A percentile compares a stretch with the other conserved stretches of the same genome.
Evolutionary conservation across 306 rosid genomes (phyloP).

Genomic region (Begonia masoniana): DNA sequence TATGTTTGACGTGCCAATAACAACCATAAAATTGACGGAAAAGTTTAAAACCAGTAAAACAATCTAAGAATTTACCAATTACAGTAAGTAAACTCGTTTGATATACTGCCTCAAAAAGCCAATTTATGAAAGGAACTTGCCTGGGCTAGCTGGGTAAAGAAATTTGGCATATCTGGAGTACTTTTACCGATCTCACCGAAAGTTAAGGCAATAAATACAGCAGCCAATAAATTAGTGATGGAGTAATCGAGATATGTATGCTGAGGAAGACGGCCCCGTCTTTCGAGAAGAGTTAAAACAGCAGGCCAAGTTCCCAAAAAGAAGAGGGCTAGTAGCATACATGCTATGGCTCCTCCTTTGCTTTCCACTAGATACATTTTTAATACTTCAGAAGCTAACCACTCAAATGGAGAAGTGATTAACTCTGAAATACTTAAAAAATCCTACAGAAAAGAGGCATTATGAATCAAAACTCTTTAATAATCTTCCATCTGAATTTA

Average conservation of each 20-base stretch:
- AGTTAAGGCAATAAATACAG: conserved; percentile 71
- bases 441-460: background rate
- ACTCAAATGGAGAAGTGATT: background rate
- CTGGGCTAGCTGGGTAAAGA: conserved; percentile 61
- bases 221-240: conserved; percentile 67
- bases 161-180: conserved; percentile 36
- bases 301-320: conserved; percentile 96
- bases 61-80: too few species aligned
- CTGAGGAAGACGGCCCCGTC: conserved; percentile 92
- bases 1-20: too few species aligned
- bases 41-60: too few species aligned
- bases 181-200: conserved; percentile 67
- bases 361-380: conserved; percentile 79
- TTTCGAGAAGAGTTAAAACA: conserved; percentile 52
- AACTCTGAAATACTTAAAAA: background rate
- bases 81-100: too few species aligned
- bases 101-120: background rate
- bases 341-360: conserved; percentile 73
- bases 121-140: conserved; percentile 14
- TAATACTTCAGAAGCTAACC: conserved; percentile 11
- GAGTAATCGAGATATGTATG: conserved; percentile 90
- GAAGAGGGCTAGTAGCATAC: conserved; percentile 61
- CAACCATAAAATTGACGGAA: too few species aligned
- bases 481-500: too few species aligned
- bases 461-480: background rate